A percentile compares a stretch with the other conserved stretches of the same genome.
These are phyloP conservation scores for Debaryomyces udenii DNA, from an alignment of 1,139 yeast genomes.

Conservation along the genomic window DNA sequence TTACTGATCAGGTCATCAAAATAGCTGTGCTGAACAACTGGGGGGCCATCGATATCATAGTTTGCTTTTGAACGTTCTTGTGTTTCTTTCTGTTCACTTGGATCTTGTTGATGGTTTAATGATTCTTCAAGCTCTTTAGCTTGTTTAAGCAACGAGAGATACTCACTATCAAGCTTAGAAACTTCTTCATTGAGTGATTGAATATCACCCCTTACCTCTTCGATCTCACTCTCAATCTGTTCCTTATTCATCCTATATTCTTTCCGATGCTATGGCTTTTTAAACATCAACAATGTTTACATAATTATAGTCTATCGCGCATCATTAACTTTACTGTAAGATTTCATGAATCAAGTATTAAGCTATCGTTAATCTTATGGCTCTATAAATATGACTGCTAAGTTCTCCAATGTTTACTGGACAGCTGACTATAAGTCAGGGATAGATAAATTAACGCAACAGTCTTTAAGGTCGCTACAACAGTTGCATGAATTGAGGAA, in stretches of 20 bases:
- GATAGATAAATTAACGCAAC: conserved; percentile 33
- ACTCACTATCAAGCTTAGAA: conserved; percentile 16
- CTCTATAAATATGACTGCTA: conserved; percentile 7
- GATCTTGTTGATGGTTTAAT: conserved; percentile 11
- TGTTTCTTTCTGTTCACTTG: conserved; percentile 10
- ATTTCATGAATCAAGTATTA: too few species aligned
- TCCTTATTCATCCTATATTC: conserved; percentile 7
- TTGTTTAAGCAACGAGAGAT: conserved; percentile 6
- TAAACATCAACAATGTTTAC: background rate
- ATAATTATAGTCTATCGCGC: background rate
- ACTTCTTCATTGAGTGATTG: conserved; percentile 19
- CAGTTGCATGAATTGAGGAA: conserved; percentile 48
- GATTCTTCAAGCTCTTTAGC: conserved; percentile 7
- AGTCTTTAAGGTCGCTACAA: conserved; percentile 35
- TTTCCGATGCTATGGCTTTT: background rate
- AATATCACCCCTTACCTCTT: conserved; percentile 19
- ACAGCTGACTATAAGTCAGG: conserved; percentile 47
- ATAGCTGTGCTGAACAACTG: conserved; percentile 28
- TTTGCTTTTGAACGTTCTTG: conserved; percentile 1
- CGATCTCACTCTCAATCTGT: conserved; percentile 12
- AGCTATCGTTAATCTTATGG: too few species aligned
- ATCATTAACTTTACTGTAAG: too few species aligned
- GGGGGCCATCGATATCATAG: conserved; percentile 13
- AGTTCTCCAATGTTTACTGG: conserved; percentile 44
- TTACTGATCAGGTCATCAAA: conserved; percentile 34